These are phyloP conservation scores for Talaromyces proteolyticus DNA, from an alignment of 495 filamentous ascomycete species.

Conservation along the genomic window DNA sequence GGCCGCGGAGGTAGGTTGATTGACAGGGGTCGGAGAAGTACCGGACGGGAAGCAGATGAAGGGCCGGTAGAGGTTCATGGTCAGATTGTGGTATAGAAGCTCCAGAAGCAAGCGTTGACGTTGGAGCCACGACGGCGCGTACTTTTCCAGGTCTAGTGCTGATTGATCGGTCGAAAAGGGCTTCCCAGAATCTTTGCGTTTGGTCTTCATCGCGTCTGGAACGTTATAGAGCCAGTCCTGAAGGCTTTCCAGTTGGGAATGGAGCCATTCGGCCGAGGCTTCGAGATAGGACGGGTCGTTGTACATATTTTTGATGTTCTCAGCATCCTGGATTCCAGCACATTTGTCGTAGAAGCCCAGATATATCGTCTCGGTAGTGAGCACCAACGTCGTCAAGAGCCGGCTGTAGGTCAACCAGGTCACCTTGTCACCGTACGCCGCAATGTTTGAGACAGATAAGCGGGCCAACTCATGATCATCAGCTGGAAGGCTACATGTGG, in stretches of 20 bases:
- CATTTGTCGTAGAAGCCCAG: constrained; percentile 26
- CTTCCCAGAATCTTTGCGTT: constrained; percentile 21
- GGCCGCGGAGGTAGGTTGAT: constrained; percentile 13
- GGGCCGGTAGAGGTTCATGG: constrained; percentile 18
- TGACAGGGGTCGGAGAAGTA: not conserved
- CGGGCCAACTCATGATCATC: constrained; percentile 27
- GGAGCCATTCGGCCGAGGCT: constrained; percentile 25
- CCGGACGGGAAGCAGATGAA: constrained; percentile 18
- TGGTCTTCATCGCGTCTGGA: constrained; percentile 25
- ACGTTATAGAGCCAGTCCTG: constrained; percentile 29
- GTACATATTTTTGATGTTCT: not conserved
- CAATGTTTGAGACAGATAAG: constrained; percentile 30
- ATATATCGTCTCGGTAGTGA: constrained; percentile 29
- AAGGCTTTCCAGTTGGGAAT: constrained; percentile 15
- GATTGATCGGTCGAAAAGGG: constrained; percentile 31
- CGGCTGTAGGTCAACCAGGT: constrained; percentile 35
- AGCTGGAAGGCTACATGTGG: constrained; percentile 30
- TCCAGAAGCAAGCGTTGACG: constrained; percentile 24
- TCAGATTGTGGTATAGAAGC: constrained; percentile 21
- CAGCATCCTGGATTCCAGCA: not conserved
- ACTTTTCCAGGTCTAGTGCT: constrained; percentile 26
- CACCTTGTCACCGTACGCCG: constrained; percentile 25
- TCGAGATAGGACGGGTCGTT: constrained; percentile 9
- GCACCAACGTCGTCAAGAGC: constrained; percentile 31
- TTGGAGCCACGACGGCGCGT: constrained; percentile 27